These are phyloP conservation scores for Prunus dulcis DNA, from an alignment of 306 rosid genomes.

Conservation along the genomic window DNA sequence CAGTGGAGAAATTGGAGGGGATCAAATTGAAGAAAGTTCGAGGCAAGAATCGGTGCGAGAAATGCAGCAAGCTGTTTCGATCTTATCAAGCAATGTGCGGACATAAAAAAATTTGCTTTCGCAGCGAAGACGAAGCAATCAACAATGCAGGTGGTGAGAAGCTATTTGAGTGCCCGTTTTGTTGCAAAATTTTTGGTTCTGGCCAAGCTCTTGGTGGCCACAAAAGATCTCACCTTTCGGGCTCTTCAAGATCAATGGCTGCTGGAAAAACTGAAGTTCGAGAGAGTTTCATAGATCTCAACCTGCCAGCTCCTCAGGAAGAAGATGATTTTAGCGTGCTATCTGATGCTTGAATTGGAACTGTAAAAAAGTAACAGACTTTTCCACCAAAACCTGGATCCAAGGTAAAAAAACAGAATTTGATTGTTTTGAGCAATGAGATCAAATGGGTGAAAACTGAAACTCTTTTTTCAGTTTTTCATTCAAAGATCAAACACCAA, in stretches of 20 bases:
- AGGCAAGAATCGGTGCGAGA: slow-evolving; percentile 51
- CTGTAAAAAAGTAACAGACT: neutral
- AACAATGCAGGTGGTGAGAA: slow-evolving; percentile 17
- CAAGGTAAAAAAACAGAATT: neutral
- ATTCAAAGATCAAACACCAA: slow-evolving; percentile 29
- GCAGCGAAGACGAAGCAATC: slow-evolving; percentile 23
- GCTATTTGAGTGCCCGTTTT: slow-evolving; percentile 70
- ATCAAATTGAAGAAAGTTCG: slow-evolving; percentile 33
- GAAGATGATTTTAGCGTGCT: slow-evolving; percentile 62
- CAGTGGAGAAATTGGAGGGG: slow-evolving; percentile 17
- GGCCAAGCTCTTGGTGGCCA: slow-evolving; percentile 97
- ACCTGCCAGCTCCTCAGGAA: slow-evolving; percentile 67
- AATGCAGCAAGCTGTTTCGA: slow-evolving; percentile 53
- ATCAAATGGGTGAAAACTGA: slow-evolving; percentile 16
- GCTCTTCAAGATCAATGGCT: slow-evolving; percentile 15
- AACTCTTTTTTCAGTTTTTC: neutral
- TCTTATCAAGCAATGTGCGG: slow-evolving; percentile 63
- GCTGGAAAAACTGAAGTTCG: neutral
- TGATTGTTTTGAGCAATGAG: slow-evolving; percentile 17
- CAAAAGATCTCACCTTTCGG: slow-evolving; percentile 67
- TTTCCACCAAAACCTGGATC: slow-evolving; percentile 5
- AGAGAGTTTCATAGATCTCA: slow-evolving; percentile 67
- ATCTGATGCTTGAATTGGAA: slow-evolving; percentile 39
- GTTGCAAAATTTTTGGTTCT: slow-evolving; percentile 64
- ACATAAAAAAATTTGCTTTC: slow-evolving; percentile 48